Evolutionary conservation across 1,284 basidiomycete genomes (phyloP), one percentile per base, ranked within the genome.

Genomic region (Bondarzewia mesenterica): DNA sequence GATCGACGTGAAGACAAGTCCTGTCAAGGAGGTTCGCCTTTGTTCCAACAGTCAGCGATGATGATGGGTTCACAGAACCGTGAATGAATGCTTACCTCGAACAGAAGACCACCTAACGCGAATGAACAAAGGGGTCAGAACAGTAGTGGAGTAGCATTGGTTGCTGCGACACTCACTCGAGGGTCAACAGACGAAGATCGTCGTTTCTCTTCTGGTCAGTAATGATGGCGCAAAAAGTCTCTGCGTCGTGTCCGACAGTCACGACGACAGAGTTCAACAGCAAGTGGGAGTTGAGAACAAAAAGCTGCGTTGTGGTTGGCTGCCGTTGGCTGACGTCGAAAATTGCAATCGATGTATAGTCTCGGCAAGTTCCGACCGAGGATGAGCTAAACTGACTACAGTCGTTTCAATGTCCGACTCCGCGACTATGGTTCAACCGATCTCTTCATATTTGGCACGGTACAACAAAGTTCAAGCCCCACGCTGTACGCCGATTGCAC

Each of bases 21-120:
- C 62, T 78, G 77, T 84, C 73, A 86, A 69, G 86, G 85, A 67
- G 85, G 85, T 79, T 88, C 83, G 62, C 86, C 85, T 88, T 42
- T 20, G 16, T 12, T 15, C 20, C 39, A 29, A n/a, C 6, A 44
- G 27, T 35, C 27, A 20, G 10, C 21, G n/a, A 23, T 27, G 22
- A 25, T n/a, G 38, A 41, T 18, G 25, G 25, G 37, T 23, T 41
- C 38, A 27, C 20, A 21, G 52, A 25, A 15, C 47, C 41, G 47
- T 23, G 32, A 14, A 26, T 36, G n/a, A 37, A 14, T 18, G 44
- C 46, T 18, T 55, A 85, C 85, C 86, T 76, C 85, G 74, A 60
- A 88, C 78, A 52, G 80, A 82, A 65, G 80, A 80, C 85, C 84
- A 87, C 85, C 85, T 89, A 29, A 12, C 15, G n/a, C 5, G n/a